Evolutionary conservation across 1,284 basidiomycete species (phyloP), one percentile per base, ranked within the genome.

Genomic region (Trametes pubescens): DNA sequence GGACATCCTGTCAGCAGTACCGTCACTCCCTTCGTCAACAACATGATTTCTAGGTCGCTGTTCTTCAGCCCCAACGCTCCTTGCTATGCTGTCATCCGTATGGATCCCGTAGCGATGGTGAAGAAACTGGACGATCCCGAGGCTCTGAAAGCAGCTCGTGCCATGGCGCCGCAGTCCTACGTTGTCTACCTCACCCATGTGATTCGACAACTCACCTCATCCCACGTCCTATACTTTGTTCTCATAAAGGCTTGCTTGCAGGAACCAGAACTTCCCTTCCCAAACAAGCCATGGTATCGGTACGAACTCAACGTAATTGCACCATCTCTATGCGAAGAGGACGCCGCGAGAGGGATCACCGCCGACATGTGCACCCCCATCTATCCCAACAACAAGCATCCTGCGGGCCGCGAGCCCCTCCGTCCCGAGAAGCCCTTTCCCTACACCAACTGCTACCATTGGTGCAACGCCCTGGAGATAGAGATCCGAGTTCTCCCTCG

Each of bases 371-470:
- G 53, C 37, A 46, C 43, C 2, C 60, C 53, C 38, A 51, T 61
- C 29, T 34, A 1, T n/a, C 60, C 60, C 13, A 51, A 56, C 47
- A 40, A 47, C 0, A 11, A n/a, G 2, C 47, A 56, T 34, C 60
- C 60, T 3, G 9, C 13, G 4, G 52, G 46, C 8, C 34, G 32
- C 29, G 5, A 26, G 2, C 24, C 52, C 21, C 1, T 21, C 46
- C 5, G 6, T 35, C n/a, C 9, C 35, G 3, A 43, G 29, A 4
- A 47, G 0, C 21, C 43, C 16, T 66, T 66, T 13, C 61, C 65
- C 22, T 55, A 61, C 58, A 32, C 38, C 4, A 63, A 66, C 40
- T 63, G 61, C 40, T 60, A 49, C 46, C 61, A 66, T 47, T 66
- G 65, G 65, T 32, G 55, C 29, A 26, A 40, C 3, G 2, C 24